Evolutionary conservation across 2,329 filamentous ascomycete genomes (phyloP), one percentile per base, ranked within the genome.

Genomic region (Colletotrichum sp.): DNA sequence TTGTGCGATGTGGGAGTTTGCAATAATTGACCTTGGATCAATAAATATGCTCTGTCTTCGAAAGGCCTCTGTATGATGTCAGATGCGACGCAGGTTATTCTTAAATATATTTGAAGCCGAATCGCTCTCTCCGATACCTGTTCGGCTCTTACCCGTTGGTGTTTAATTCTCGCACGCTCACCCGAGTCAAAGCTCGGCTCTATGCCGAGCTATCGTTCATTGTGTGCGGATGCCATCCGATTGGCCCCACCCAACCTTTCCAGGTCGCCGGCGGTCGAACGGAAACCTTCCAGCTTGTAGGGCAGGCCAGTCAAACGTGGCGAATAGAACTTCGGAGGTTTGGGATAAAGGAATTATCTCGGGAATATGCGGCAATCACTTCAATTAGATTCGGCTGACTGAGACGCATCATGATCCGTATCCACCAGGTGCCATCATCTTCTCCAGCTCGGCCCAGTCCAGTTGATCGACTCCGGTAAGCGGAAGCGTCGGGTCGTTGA

Each of bases 381-480:
- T 34, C 12, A 21, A 34, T 34, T 54, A n/a, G n/a, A 33, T 54
- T 29, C 11, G 38, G 21, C 16, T 27, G 29, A 27, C 9, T 66
- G 38, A 33, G 11, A 3, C 18, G 43, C 18, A 33, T 62, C 36
- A 74, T 51, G 72, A 72, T 15, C 72, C 72, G 11, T 67, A 67
- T 3, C 68, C 72, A 7, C 61, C 67, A 3, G 71, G 68, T 27
- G 66, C 70, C 61, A 81, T 80, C 72, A 80, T 78, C 69, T 80
- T 81, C 6, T 77, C 78, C 38, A 80, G 69, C 59, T 79, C 78
- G 3, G 76, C 77, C 79, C 79, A 81, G 27, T 81, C 79, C 43
- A 79, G 64, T 16, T 80, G 76, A 66, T 81, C 79, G 33, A 80
- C 78, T n/a, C 79, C 79, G 2, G 79, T 80, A 57, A 81, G 61